phyloP scores from a whole-genome alignment of 164 flowering plant species.

The grape (Vitis vinifera) region ASM3070453v1 NC_081818.1:20926001-20926500 shows the following conservation, averaged over 20 bases:
- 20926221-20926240: constrained; percentile 98
- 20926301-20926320: constrained; percentile 84
- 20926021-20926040: neutral
- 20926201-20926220: constrained; percentile 86
- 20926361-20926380: neutral
- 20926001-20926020: neutral
- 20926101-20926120: constrained; percentile 78
- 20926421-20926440: no score
- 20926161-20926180: constrained; percentile 79
- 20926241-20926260: constrained; percentile 77
- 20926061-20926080: neutral
- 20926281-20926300: constrained; percentile 99
- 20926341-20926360: constrained; percentile 97
- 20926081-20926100: constrained; percentile 47
- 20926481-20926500: no score
- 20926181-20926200: constrained; percentile 74
- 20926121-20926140: constrained; percentile 62
- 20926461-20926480: no score
- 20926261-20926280: constrained; percentile 96
- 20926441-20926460: no score
- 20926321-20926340: constrained; percentile 77
- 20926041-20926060: neutral
- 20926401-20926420: no score
- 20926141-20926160: constrained; percentile 88
- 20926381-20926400: neutral